Percentiles rank a stretch among this genome's conserved stretches.
phyloP scores from a whole-genome alignment of 208 protist genomes.

The Kentomonas sorsogonicus region DNA sequence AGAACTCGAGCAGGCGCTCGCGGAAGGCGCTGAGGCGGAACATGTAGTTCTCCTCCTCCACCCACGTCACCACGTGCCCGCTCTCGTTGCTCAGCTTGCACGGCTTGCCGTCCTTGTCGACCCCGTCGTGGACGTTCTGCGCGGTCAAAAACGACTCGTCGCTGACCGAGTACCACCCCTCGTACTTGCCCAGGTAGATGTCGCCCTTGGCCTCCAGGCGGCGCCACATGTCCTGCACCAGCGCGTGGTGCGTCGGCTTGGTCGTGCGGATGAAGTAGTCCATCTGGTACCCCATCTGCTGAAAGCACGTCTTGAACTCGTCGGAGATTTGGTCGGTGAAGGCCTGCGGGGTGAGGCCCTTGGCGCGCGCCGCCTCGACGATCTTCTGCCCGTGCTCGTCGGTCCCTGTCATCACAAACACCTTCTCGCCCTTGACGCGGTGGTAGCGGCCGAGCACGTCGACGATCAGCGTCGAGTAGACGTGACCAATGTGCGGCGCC shows the following conservation, averaged over 20 bases:
- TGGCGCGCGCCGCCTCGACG: slow-evolving; percentile 79
- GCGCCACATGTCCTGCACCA: slow-evolving; percentile 87
- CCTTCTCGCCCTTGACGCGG: slow-evolving; percentile 73
- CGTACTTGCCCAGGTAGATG: slow-evolving; percentile 97
- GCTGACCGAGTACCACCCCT: slow-evolving; percentile 98
- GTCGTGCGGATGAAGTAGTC: slow-evolving; percentile 98
- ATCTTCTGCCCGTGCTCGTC: slow-evolving; percentile 99
- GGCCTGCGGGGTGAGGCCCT: slow-evolving; percentile 67
- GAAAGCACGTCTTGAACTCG: slow-evolving; percentile 90
- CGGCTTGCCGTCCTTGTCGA: slow-evolving; percentile 85
- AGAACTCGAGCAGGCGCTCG: slow-evolving; percentile 82
- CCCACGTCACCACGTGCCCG: slow-evolving; percentile 91
- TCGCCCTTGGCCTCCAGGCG: slow-evolving; percentile 85
- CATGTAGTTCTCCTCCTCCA: slow-evolving; percentile 98
- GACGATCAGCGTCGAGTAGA: slow-evolving; percentile 86
- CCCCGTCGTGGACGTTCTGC: slow-evolving; percentile 76
- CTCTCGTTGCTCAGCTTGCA: slow-evolving; percentile 92
- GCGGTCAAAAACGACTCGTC: slow-evolving; percentile 96
- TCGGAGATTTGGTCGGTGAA: slow-evolving; percentile 89
- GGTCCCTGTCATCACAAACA: slow-evolving; percentile 95
- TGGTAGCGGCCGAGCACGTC: slow-evolving; percentile 89
- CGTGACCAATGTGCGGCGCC: slow-evolving; percentile 90
- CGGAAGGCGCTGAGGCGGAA: slow-evolving; percentile 93
- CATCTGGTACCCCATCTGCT: slow-evolving; percentile 82
- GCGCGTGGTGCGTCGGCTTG: slow-evolving; percentile 71